Base-by-base conservation (phyloP, 2,329 filamentous ascomycete species). In the Chalaropsis ovoidea region DNA sequence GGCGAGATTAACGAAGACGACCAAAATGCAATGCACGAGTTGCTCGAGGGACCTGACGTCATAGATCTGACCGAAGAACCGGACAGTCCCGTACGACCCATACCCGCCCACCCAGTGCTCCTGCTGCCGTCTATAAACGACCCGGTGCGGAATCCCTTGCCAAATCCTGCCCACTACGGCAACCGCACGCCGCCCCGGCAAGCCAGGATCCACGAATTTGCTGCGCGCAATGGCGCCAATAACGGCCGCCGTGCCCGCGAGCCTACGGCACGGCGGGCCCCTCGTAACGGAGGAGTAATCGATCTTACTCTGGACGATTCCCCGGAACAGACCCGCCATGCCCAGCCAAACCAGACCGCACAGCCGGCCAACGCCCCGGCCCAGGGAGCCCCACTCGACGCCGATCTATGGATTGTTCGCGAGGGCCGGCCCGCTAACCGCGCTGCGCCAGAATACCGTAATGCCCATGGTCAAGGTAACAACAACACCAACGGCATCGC, bases 11-110 rank as follows among this genome's bases (percentile, higher is more conserved):
- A 76, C n/a, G 74, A 73, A 45, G 67, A 72, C 35, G 69, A 63
- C 31, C 47, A 64, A 49, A 27, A 41, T 45, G 45, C 13, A 61
- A 62, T n/a, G 56, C 64, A 39, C 66, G 41, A 56, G 60, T 60
- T 56, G 24, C 64, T 63, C 35, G 52, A 64, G 73, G 27, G 31
- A 4, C 52, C 52, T 5, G 69, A 74, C 19, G 72, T 81, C 15
- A 82, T 82, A 54, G 80, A 82, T 66, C 71, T 82, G 61, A 82
- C 80, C 0, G 75, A 74, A 10, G 80, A 81, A 68, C 78, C 79
- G 0, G 79, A 81, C 70, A 80, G 78, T 19, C 78, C 79, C 5
- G 52, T 60, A 35, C n/a, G 62, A 11, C 65, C 61, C 8, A 10
- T 42, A 0, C 41, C 35, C 35, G 15, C 54, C 22, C 47, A 35